These are phyloP conservation scores for Hagleromyces aurorensis DNA, from an alignment of 805 yeast species.

Conservation along the genomic window DNA sequence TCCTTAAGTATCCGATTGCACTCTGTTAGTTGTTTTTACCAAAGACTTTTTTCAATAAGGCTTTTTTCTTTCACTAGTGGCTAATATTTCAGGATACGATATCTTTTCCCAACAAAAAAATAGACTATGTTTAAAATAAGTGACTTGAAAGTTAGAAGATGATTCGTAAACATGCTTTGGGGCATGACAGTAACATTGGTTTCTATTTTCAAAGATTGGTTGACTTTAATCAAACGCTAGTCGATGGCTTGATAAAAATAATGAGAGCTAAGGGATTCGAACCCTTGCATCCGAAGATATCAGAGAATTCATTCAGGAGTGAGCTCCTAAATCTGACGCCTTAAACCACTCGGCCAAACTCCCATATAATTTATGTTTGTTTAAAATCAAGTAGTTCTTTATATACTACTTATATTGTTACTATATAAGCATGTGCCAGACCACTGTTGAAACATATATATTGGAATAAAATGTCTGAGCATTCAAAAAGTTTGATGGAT, in stretches of 20 bases:
- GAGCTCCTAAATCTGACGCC: constrained; percentile 38
- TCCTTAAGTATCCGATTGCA: too few species aligned
- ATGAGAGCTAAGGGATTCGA: constrained; percentile 39
- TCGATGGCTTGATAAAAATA: constrained; percentile 15
- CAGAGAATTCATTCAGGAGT: constrained; percentile 29
- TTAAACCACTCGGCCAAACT: constrained; percentile 40
- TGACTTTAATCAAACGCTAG: too few species aligned
- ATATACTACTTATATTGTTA: background rate
- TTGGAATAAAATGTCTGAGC: too few species aligned
- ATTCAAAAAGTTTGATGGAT: too few species aligned
- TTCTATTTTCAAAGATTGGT: background rate
- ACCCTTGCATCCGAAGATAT: constrained; percentile 41
- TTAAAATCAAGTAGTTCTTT: background rate
- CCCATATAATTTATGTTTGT: constrained; percentile 15
- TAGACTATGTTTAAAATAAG: too few species aligned
- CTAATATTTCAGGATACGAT: too few species aligned
- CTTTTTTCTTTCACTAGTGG: too few species aligned
- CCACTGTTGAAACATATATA: too few species aligned
- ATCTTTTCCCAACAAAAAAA: too few species aligned
- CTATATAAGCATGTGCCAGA: too few species aligned
- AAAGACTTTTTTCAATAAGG: background rate
- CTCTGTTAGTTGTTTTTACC: too few species aligned
- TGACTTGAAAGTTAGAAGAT: background rate
- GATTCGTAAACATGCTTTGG: background rate
- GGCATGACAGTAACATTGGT: background rate